Evolutionary conservation across 2,329 filamentous ascomycete species (phyloP).

Genomic region (Lachnellula cervina): DNA sequence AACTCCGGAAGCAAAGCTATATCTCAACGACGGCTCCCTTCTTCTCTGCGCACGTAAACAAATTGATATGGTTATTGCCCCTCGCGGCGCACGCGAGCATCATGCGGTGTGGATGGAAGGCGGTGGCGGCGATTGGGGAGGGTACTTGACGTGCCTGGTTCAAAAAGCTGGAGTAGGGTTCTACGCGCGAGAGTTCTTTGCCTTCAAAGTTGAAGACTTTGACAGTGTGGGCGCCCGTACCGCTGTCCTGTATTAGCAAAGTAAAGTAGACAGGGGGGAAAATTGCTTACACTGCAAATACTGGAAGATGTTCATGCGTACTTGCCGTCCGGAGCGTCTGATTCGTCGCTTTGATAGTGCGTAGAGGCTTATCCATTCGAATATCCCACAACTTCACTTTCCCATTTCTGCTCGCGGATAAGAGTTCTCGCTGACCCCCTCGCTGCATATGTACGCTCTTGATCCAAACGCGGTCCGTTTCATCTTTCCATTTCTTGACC

Average conservation of each 20-base stretch:
- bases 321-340: conserved; percentile 79
- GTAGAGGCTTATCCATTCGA: conserved; percentile 72
- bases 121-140: conserved; percentile 67
- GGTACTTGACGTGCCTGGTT: conserved; percentile 75
- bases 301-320: conserved; percentile 92
- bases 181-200: conserved; percentile 71
- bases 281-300: conserved; percentile 82
- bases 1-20: background rate
- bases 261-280: background rate
- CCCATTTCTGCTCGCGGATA: conserved; percentile 86
- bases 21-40: conserved; percentile 14
- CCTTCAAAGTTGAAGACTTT: conserved; percentile 91
- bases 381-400: conserved; percentile 97
- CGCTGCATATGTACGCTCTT: conserved; percentile 96
- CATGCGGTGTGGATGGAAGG: conserved; percentile 93
- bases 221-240: conserved; percentile 80
- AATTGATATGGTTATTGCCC: conserved; percentile 84
- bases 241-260: conserved; percentile 47
- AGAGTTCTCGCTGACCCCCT: conserved; percentile 83
- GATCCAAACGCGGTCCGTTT: conserved; percentile 81
- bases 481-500: conserved; percentile 96
- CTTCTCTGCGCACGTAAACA: conserved; percentile 67
- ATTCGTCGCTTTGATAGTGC: conserved; percentile 67
- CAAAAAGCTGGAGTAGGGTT: conserved; percentile 86
- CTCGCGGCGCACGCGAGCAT: conserved; percentile 83